Evolutionary conservation across 129 eudicot genomes (phyloP).

Genomic region (Helianthus annuus): DNA sequence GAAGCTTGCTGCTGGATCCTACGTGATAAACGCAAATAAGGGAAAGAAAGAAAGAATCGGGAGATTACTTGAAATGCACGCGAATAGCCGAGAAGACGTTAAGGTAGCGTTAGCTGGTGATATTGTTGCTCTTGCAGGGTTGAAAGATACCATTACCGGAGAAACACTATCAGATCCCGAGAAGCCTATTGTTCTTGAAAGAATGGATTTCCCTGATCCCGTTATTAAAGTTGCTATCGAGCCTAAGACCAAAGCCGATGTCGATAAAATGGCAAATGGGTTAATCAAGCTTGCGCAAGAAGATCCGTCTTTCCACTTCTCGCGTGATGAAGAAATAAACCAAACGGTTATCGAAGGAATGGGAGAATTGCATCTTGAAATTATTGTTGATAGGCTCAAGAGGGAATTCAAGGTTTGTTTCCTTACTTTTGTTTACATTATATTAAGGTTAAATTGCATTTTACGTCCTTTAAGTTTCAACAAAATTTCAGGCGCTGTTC

Average conservation of each 20-base stretch:
- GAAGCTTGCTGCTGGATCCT: slow-evolving; percentile 82
- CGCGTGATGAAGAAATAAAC: slow-evolving; percentile 87
- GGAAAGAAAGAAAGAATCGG: slow-evolving; percentile 97
- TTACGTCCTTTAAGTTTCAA: too few species aligned
- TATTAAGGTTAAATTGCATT: too few species aligned
- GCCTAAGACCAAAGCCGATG: slow-evolving; percentile 95
- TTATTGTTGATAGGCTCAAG: slow-evolving; percentile 76
- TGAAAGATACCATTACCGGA: slow-evolving; percentile 93
- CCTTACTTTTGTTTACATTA: neutral
- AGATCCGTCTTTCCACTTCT: slow-evolving; percentile 98
- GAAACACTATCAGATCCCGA: slow-evolving; percentile 87
- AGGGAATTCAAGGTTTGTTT: slow-evolving; percentile 46
- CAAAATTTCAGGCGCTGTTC: too few species aligned
- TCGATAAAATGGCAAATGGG: slow-evolving; percentile 89
- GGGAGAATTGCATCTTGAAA: slow-evolving; percentile 98
- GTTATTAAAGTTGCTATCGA: slow-evolving; percentile 98
- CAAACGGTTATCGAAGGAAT: slow-evolving; percentile 98
- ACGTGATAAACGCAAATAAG: slow-evolving; percentile 85
- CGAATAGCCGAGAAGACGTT: slow-evolving; percentile 87
- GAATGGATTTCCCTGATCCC: slow-evolving; percentile 99
- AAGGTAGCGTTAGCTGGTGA: slow-evolving; percentile 88
- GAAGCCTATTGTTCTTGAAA: slow-evolving; percentile 76
- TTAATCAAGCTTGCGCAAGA: slow-evolving; percentile 95
- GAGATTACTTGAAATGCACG: slow-evolving; percentile 95
- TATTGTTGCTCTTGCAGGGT: slow-evolving; percentile 96